Conservation (phyloP, 306 rosid genomes). For the Quercus berberidifolia region DNA sequence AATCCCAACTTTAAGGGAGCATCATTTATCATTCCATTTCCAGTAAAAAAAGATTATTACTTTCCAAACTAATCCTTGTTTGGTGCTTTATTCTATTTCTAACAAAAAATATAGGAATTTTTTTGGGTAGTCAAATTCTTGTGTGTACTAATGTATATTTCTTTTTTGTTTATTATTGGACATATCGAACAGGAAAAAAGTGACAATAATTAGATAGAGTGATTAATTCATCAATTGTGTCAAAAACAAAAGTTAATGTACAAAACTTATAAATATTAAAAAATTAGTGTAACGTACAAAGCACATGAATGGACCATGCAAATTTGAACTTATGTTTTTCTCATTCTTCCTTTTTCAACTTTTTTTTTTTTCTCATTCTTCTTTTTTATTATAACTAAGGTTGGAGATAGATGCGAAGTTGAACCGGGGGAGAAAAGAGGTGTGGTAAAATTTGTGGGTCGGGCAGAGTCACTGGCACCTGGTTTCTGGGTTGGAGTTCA, state of each 20-base stretch:
- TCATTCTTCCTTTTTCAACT: slow-evolving; percentile 1
- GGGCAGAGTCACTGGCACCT: slow-evolving; percentile 74
- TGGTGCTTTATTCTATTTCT: background rate
- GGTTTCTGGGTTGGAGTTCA: slow-evolving; percentile 97
- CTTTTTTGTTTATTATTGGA: background rate
- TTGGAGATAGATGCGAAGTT: slow-evolving; percentile 94
- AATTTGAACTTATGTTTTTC: background rate
- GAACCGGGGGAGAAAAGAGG: slow-evolving; percentile 90
- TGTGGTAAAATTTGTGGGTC: slow-evolving; percentile 66
- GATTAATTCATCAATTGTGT: background rate
- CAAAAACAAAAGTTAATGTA: background rate
- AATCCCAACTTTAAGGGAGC: background rate
- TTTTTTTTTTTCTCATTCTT: background rate
- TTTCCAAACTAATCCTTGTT: background rate
- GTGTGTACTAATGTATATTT: background rate
- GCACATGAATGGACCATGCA: background rate
- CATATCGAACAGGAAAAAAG: background rate
- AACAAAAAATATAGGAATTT: background rate
- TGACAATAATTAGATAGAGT: background rate
- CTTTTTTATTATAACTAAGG: slow-evolving; percentile 40
- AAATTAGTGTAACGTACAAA: background rate
- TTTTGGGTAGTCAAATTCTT: background rate
- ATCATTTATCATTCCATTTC: background rate
- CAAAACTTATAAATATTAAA: too few relatives aligned
- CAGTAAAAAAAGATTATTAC: background rate